Evolutionary conservation across 2,329 filamentous ascomycete genomes (phyloP).

Genomic region (Xylogone sp.): DNA sequence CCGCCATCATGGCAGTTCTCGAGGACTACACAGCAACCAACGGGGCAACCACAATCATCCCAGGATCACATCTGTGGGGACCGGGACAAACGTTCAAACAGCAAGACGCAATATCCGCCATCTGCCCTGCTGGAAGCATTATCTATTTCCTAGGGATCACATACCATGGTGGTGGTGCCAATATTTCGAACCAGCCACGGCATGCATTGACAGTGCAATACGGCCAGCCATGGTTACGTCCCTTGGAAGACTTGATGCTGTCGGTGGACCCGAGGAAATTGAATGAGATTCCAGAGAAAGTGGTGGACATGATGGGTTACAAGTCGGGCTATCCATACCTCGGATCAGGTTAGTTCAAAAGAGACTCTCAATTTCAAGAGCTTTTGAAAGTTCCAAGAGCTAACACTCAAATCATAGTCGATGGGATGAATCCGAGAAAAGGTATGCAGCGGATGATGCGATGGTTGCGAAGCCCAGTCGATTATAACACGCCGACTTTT

Average conservation of each 20-base stretch:
- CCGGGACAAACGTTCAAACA: neutral
- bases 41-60: slow-evolving; percentile 5
- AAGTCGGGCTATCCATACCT: slow-evolving; percentile 27
- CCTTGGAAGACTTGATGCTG: slow-evolving; percentile 29
- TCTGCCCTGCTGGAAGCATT: slow-evolving; percentile 3
- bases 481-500: slow-evolving; percentile 24
- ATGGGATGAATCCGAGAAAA: slow-evolving; percentile 24
- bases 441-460: slow-evolving; percentile 25
- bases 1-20: slow-evolving; percentile 5
- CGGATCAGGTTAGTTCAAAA: slow-evolving; percentile 24
- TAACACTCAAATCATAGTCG: slow-evolving; percentile 12
- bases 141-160: slow-evolving; percentile 7
- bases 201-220: slow-evolving; percentile 6
- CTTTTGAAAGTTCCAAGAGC: neutral
- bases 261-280: slow-evolving; percentile 29
- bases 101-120: slow-evolving; percentile 3
- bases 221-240: slow-evolving; percentile 21
- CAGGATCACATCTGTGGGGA: slow-evolving; percentile 6
- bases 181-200: slow-evolving; percentile 3
- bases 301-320: slow-evolving; percentile 33
- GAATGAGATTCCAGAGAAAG: slow-evolving; percentile 22
- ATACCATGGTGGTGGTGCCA: slow-evolving; percentile 6
- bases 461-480: slow-evolving; percentile 25
- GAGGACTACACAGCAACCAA: slow-evolving; percentile 7
- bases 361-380: neutral